Evolutionary conservation across 176 grass and related monocot genomes (phyloP), one percentile per base, ranked within the genome.

Genomic region (Carex parvula): DNA sequence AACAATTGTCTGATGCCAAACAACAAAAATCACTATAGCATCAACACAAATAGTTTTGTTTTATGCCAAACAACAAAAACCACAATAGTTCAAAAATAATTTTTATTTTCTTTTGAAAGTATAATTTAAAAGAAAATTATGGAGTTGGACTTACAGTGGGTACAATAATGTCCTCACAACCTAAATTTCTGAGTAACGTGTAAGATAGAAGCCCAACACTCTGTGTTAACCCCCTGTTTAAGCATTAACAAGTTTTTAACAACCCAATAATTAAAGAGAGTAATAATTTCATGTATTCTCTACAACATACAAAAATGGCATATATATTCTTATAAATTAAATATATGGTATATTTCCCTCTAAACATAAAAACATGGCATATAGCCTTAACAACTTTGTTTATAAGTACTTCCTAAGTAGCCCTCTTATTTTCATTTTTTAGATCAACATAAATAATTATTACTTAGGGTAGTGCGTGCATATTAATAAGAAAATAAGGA

Each of bases 161-260:
- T 80, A 97, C 75, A 60, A 97, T 26, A 62, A 97, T 86, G 86
- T 97, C 90, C 68, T 84, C 83, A 41, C 80, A 84, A 29, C 83
- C 90, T 6, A 87, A 88, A 85, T 88, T 89, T 35, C 18, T 68
- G 52, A 92, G 68, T 55, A 92, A 97, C 70, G 92, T 97, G 26
- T 92, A 97, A 59, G 91, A 97, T 61, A 97, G 91, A 81, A 94
- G 86, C 79, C 91, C 94, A 29, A 97, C 58, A 57, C 91, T 94
- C 77, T 94, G 91, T 87, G 90, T 94, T 11, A 82, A 68, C 64
- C 22, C 62, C 0, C 94, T 97, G 87, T 39, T 70, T 18, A 70
- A 41, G 37, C 18, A 57, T 56, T 50, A 78, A 57, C 0, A 29
- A 15, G 50, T 50, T 78, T n/a, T 75, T 12, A 54, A 24, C 39